A percentile compares a stretch with the other conserved stretches of the same genome.
Evolutionary conservation across 805 yeast species (phyloP).

Genomic region (Torulaspora indica): DNA sequence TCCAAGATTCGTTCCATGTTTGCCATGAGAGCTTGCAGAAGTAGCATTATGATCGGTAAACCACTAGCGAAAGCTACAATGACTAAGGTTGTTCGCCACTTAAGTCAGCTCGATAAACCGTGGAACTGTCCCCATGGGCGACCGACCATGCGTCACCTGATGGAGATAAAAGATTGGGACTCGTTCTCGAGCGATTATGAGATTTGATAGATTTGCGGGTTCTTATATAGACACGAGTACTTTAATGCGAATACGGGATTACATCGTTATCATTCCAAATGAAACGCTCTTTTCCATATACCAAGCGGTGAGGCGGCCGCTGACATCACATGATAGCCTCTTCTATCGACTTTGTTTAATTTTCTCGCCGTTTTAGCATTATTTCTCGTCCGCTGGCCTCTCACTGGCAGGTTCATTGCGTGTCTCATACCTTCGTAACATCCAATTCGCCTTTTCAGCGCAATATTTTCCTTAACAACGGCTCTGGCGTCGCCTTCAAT

Average conservation of each 20-base stretch:
- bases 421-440: constrained; percentile 88
- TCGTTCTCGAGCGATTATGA: constrained; percentile 44
- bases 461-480: constrained; percentile 70
- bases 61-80: constrained; percentile 55
- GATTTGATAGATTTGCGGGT: constrained; percentile 11
- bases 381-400: constrained; percentile 88
- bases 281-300: background rate
- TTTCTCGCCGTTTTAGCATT: constrained; percentile 87
- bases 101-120: constrained; percentile 77
- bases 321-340: constrained; percentile 31
- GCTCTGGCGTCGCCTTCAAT: constrained; percentile 79
- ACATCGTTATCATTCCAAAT: background rate
- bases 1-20: constrained; percentile 77
- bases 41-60: constrained; percentile 90
- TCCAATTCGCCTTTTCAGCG: constrained; percentile 73
- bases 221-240: background rate
- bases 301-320: background rate
- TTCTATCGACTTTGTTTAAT: constrained; percentile 72
- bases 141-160: constrained; percentile 90
- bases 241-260: background rate
- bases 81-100: constrained; percentile 61
- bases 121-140: constrained; percentile 98
- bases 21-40: constrained; percentile 94
- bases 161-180: constrained; percentile 50
- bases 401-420: constrained; percentile 72